Percentiles rank a stretch among this genome's conserved stretches.
Conservation (phyloP, 2,329 filamentous ascomycete genomes). For the Pyricularia sp. region DNA sequence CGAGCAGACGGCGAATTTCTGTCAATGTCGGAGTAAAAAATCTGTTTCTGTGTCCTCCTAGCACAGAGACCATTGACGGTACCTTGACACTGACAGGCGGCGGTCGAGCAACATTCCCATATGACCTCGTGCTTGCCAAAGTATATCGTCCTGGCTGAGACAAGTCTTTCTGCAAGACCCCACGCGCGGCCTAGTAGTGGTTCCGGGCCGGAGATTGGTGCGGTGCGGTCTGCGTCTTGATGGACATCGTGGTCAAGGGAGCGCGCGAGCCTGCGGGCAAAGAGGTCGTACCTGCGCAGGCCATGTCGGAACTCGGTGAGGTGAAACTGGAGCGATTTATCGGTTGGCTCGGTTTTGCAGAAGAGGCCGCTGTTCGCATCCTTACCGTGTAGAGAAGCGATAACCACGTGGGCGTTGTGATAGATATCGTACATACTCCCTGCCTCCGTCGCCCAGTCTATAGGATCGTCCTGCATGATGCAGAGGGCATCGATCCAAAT, state of each 20-base stretch:
- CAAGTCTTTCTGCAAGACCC: not conserved
- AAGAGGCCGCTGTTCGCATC: not conserved
- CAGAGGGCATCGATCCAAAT: constrained; percentile 2
- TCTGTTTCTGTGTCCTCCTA: not conserved
- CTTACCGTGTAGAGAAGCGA: not conserved
- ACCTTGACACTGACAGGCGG: not conserved
- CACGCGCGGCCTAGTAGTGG: not conserved
- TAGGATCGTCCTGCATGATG: not conserved
- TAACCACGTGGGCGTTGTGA: not conserved
- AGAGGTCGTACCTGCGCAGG: not conserved
- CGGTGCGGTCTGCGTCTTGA: not conserved
- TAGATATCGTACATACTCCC: not conserved
- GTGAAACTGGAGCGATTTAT: not conserved
- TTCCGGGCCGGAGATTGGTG: not conserved
- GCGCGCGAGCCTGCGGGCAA: not conserved
- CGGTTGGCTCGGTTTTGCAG: not conserved
- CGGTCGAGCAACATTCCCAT: constrained; percentile 1
- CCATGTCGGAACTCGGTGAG: not conserved
- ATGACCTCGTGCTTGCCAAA: not conserved
- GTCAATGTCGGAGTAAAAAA: not conserved
- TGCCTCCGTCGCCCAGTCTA: not conserved
- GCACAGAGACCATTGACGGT: not conserved
- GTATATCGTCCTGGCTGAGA: not conserved
- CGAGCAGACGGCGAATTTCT: not conserved
- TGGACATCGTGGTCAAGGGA: not conserved